phyloP scores from a whole-genome alignment of 306 rosid genomes.

The Purshia tridentata region DNA sequence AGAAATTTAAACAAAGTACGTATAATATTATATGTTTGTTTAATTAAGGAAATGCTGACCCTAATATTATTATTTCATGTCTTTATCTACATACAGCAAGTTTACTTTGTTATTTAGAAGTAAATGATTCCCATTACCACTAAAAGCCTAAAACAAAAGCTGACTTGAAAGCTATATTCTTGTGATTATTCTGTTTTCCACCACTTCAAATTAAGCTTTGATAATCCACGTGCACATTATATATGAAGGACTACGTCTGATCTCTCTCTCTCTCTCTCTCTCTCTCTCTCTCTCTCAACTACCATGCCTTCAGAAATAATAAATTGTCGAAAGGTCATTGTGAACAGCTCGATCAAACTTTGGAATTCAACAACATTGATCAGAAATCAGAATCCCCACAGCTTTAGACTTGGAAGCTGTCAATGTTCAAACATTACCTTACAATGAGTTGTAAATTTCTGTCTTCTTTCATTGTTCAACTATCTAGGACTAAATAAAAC shows the following conservation, averaged over 20 bases:
- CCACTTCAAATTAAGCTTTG: too few relatives aligned
- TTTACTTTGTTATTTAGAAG: not conserved
- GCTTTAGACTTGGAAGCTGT: conserved; percentile 27
- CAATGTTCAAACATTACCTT: conserved; percentile 26
- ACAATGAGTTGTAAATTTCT: conserved; percentile 33
- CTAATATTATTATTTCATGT: not conserved
- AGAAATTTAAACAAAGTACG: not conserved
- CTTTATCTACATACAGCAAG: not conserved
- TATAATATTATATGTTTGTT: not conserved
- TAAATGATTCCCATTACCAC: not conserved
- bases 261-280: too few relatives aligned
- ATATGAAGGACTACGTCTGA: too few relatives aligned
- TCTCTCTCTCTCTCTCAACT: too few relatives aligned
- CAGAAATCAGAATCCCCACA: not conserved
- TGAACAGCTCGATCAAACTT: conserved; percentile 38
- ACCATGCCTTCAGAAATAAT: not conserved
- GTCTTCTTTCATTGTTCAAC: conserved; percentile 3
- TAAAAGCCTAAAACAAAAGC: not conserved
- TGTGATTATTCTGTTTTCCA: too few relatives aligned
- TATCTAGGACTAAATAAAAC: conserved; percentile 23
- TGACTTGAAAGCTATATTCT: not conserved
- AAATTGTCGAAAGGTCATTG: conserved; percentile 11
- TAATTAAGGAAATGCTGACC: not conserved
- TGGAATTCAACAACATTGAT: conserved; percentile 25
- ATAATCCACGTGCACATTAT: too few relatives aligned